A percentile compares a stretch with the other conserved stretches of the same genome.
These are phyloP conservation scores for Mycena rosella DNA, from an alignment of 768 basidiomycete species.

Conservation along the genomic window DNA sequence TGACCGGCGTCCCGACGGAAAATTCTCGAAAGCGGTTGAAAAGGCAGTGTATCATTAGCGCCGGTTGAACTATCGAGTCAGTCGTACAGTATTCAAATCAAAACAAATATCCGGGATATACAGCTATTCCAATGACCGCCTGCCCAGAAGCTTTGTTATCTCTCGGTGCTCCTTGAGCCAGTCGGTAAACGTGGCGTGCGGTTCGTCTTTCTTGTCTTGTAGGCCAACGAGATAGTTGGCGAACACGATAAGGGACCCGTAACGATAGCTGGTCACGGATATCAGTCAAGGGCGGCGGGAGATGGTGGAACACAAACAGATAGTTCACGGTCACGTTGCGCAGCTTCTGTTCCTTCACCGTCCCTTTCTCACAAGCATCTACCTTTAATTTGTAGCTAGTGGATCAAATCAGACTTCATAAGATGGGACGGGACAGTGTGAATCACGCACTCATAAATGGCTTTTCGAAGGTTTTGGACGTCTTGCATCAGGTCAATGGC, in stretches of 20 bases:
- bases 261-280: constrained; percentile 73
- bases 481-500: constrained; percentile 95
- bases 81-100: background rate
- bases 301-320: constrained; percentile 61
- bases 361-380: constrained; percentile 85
- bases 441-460: constrained; percentile 88
- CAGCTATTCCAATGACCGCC: constrained; percentile 74
- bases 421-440: background rate
- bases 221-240: constrained; percentile 94
- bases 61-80: background rate
- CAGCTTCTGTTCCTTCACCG: constrained; percentile 80
- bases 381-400: constrained; percentile 92
- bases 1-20: background rate
- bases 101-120: background rate
- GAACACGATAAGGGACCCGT: constrained; percentile 93
- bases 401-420: constrained; percentile 8
- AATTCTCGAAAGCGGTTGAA: background rate
- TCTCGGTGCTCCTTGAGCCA: constrained; percentile 90
- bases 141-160: constrained; percentile 79
- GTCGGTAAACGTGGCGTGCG: constrained; percentile 73
- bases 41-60: background rate
- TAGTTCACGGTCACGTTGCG: constrained; percentile 89
- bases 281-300: constrained; percentile 14
- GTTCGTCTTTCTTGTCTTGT: constrained; percentile 47
- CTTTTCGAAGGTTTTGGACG: constrained; percentile 96